phyloP scores from a whole-genome alignment of 2,329 filamentous ascomycete species.

The Trichoderma semiorbis region DNA sequence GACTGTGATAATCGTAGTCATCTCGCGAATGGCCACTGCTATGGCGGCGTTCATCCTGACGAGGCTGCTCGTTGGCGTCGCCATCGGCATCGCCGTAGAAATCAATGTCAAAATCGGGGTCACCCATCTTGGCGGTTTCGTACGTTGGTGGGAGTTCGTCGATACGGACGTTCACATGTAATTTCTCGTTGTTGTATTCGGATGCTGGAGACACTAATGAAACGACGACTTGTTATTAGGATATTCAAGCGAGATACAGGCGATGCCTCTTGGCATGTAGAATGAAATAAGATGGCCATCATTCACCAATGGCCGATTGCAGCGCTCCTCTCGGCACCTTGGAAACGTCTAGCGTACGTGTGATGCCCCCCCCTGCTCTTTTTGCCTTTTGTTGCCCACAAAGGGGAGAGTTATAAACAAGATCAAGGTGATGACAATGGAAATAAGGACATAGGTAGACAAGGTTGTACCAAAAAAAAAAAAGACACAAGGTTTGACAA shows the following conservation, averaged over 20 bases:
- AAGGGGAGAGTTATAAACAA: not conserved
- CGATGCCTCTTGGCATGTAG: not conserved
- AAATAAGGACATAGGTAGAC: not conserved
- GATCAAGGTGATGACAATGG: not conserved
- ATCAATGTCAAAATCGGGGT: slow-evolving; percentile 70
- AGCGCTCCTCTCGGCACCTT: not conserved
- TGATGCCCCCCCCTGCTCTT: not conserved
- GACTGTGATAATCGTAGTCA: slow-evolving; percentile 32
- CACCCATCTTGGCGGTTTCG: slow-evolving; percentile 51
- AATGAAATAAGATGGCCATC: not conserved
- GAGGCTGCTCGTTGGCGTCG: slow-evolving; percentile 44
- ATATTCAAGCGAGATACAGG: slow-evolving; percentile 15
- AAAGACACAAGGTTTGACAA: slow-evolving; percentile 24
- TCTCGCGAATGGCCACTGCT: slow-evolving; percentile 28
- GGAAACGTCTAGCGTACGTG: not conserved
- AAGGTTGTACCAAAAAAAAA: slow-evolving; percentile 22
- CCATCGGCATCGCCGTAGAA: slow-evolving; percentile 62
- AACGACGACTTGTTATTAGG: slow-evolving; percentile 15
- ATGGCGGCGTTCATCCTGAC: slow-evolving; percentile 36
- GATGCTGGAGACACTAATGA: not conserved
- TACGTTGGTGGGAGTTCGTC: slow-evolving; percentile 16
- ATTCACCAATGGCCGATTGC: not conserved
- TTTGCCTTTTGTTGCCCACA: not conserved
- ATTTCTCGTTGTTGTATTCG: not conserved
- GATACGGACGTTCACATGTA: slow-evolving; percentile 17